phyloP scores from a whole-genome alignment of 2,329 filamentous ascomycete species.

The Cryphonectria nitschkei region DNA sequence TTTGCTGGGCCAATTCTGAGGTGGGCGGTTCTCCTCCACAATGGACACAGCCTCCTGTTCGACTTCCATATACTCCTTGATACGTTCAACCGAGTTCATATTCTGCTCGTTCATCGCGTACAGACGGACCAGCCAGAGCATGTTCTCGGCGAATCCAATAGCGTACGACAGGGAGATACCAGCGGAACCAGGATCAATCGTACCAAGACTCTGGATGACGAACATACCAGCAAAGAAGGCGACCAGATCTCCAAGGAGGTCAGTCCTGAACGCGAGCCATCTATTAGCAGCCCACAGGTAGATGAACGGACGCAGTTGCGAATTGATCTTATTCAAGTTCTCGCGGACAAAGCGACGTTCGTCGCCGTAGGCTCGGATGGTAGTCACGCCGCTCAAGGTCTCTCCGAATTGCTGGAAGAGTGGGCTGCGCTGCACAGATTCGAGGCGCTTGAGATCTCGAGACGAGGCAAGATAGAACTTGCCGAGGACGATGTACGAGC shows the following conservation, averaged over 20 bases:
- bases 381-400: slow-evolving; percentile 91
- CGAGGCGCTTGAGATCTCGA: slow-evolving; percentile 91
- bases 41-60: slow-evolving; percentile 87
- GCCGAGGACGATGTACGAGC: slow-evolving; percentile 81
- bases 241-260: slow-evolving; percentile 87
- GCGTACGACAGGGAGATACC: slow-evolving; percentile 95
- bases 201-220: slow-evolving; percentile 80
- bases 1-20: slow-evolving; percentile 80
- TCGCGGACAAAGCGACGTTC: slow-evolving; percentile 92
- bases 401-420: slow-evolving; percentile 98
- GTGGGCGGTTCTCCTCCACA: slow-evolving; percentile 77
- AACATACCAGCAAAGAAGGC: slow-evolving; percentile 94
- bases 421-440: slow-evolving; percentile 91
- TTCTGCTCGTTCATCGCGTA: slow-evolving; percentile 98
- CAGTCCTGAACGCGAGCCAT: slow-evolving; percentile 93
- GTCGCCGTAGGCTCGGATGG: slow-evolving; percentile 94
- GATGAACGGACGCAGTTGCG: slow-evolving; percentile 89
- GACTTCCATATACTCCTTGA: slow-evolving; percentile 96
- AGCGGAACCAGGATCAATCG: slow-evolving; percentile 86
- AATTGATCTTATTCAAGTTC: slow-evolving; percentile 86
- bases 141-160: slow-evolving; percentile 94
- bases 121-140: slow-evolving; percentile 92
- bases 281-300: slow-evolving; percentile 96
- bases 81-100: slow-evolving; percentile 98
- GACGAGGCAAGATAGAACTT: slow-evolving; percentile 89